These are phyloP conservation scores for Ceratobasidium sp. DNA, from an alignment of 1,284 basidiomycete genomes.

Conservation along the genomic window DNA sequence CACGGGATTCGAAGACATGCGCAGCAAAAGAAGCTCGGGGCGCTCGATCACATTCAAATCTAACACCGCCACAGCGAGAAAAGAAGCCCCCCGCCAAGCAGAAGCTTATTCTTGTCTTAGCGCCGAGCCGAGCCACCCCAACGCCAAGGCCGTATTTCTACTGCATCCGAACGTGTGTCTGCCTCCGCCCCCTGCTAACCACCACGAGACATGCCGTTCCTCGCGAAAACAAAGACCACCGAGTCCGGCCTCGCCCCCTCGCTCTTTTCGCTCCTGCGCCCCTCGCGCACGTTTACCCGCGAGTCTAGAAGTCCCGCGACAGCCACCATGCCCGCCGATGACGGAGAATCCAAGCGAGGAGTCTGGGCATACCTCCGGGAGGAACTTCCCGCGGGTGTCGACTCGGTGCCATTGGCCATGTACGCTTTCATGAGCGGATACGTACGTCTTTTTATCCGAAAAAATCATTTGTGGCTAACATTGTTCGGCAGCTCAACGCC, in stretches of 20 bases:
- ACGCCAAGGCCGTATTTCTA: neutral
- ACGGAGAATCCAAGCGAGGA: neutral
- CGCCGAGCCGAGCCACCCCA: neutral
- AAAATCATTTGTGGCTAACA: neutral
- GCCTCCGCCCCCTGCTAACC: neutral
- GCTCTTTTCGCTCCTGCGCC: constrained; percentile 16
- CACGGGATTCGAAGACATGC: neutral
- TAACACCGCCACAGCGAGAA: constrained; percentile 11
- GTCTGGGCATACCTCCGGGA: constrained; percentile 19
- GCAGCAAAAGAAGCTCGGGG: constrained; percentile 7
- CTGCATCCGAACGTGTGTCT: neutral
- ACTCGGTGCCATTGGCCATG: constrained; percentile 23
- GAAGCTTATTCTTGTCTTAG: constrained; percentile 11
- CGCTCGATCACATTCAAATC: constrained; percentile 31
- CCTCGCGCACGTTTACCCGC: constrained; percentile 15
- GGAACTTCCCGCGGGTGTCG: constrained; percentile 33
- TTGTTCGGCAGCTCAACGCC: constrained; percentile 14
- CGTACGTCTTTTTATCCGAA: constrained; percentile 12
- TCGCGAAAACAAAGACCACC: constrained; percentile 10
- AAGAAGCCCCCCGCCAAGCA: constrained; percentile 23
- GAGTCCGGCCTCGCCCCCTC: constrained; percentile 9
- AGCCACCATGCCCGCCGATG: neutral
- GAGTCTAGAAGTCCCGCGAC: constrained; percentile 13
- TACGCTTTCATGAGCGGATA: constrained; percentile 43
- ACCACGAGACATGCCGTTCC: constrained; percentile 18